These are phyloP conservation scores for Beverwykella pulmonaria DNA, from an alignment of 495 filamentous ascomycete species.

Conservation along the genomic window DNA sequence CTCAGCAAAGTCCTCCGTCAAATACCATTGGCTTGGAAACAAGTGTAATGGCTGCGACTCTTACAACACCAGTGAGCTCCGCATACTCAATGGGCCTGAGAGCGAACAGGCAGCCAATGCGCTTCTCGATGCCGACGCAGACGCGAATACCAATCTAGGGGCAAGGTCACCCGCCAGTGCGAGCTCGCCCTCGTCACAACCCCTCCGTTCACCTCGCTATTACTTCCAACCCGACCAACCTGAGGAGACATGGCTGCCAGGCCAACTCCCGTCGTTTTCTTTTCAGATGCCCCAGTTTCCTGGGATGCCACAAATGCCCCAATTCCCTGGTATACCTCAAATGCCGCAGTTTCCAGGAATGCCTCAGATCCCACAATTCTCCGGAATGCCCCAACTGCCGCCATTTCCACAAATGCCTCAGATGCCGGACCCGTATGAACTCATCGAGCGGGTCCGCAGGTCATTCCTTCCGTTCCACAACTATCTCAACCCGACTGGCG, in stretches of 20 bases:
- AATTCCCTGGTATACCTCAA: constrained; percentile 30
- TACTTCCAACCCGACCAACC: constrained; percentile 36
- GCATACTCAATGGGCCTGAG: constrained; percentile 40
- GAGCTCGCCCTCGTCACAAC: constrained; percentile 20
- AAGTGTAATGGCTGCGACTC: constrained; percentile 74
- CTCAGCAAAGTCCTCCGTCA: constrained; percentile 76
- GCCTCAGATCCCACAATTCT: constrained; percentile 28
- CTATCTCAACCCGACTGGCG: constrained; percentile 34
- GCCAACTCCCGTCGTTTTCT: constrained; percentile 30
- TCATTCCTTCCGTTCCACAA: constrained; percentile 27
- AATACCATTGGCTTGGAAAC: constrained; percentile 92
- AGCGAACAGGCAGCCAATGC: constrained; percentile 39
- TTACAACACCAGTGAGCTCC: constrained; percentile 51
- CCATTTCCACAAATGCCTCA: constrained; percentile 32
- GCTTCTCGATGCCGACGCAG: constrained; percentile 25
- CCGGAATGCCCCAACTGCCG: constrained; percentile 37
- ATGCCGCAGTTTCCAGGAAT: constrained; percentile 33
- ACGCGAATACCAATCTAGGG: neutral
- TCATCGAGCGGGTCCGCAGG: constrained; percentile 42
- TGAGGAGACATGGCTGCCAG: constrained; percentile 29
- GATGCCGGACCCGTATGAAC: constrained; percentile 40
- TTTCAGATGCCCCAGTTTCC: constrained; percentile 32
- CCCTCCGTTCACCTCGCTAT: constrained; percentile 29
- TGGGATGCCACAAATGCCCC: constrained; percentile 32
- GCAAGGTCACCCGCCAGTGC: constrained; percentile 22